These are phyloP conservation scores for Blakeslea trispora DNA, from an alignment of 371 early-diverging fungal species.

Conservation along the genomic window DNA sequence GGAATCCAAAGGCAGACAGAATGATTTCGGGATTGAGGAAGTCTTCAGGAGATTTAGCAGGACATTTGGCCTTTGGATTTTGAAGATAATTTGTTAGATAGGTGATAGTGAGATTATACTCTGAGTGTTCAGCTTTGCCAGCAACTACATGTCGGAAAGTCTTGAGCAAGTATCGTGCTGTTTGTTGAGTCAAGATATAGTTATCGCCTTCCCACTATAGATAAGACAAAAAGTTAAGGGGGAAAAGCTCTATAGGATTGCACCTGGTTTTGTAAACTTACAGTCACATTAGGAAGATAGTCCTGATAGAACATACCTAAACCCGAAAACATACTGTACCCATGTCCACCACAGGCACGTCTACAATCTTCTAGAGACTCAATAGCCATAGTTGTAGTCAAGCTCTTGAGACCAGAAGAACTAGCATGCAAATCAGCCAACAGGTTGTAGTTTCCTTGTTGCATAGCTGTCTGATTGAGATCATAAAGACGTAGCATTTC, in stretches of 20 bases:
- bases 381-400: slow-evolving; percentile 71
- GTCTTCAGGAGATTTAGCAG: slow-evolving; percentile 45
- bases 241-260: no score
- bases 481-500: slow-evolving; percentile 66
- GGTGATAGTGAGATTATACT: slow-evolving; percentile 53
- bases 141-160: slow-evolving; percentile 52
- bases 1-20: slow-evolving; percentile 67
- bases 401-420: slow-evolving; percentile 82
- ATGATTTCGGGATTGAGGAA: slow-evolving; percentile 64
- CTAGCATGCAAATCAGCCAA: slow-evolving; percentile 86
- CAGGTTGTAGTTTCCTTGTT: slow-evolving; percentile 50
- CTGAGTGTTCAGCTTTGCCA: slow-evolving; percentile 52
- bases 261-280: no score
- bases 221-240: neutral
- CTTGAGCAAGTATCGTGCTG: slow-evolving; percentile 68
- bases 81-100: slow-evolving; percentile 54
- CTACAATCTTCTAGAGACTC: slow-evolving; percentile 78
- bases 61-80: slow-evolving; percentile 57
- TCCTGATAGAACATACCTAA: slow-evolving; percentile 71
- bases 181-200: slow-evolving; percentile 75
- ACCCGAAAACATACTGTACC: slow-evolving; percentile 76
- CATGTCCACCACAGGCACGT: slow-evolving; percentile 83
- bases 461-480: slow-evolving; percentile 57
- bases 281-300: slow-evolving; percentile 62
- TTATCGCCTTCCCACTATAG: slow-evolving; percentile 76